Base-by-base conservation (phyloP, 495 filamentous ascomycete species). In the Cairneyella variabilis region DNA sequence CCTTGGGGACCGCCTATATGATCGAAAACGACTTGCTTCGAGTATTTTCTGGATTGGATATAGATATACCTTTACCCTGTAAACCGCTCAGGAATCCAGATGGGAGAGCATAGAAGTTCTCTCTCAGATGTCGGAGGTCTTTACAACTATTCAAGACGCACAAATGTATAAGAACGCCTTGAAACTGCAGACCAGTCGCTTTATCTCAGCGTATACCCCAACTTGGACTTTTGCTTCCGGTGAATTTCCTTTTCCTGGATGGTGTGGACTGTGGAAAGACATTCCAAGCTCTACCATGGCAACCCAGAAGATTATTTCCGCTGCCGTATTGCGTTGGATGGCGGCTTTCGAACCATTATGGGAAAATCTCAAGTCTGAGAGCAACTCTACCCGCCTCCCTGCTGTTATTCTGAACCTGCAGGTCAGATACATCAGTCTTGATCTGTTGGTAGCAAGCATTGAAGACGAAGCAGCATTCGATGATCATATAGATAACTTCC, bases 31-130 rank as follows among this genome's bases (percentile, higher is more conserved):
- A 38, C 12, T n/a, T 38, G 12, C 36, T 38, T n/a, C 36, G 75
- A 78, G 53, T 70, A 76, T 43, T 73, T 76, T 51, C 70, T 76
- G 38, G 68, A 72, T 30, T 71, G 74, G n/a, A 77, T 78, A 66
- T 78, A 76, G 51, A 76, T 71, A 12, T 64, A 72, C 14, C 64
- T 76, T 9, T n/a, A 16, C 20, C 6, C 36, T 17, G 4, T 5
- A 38, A 5, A 14, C 36, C 5, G 20, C 36, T 6, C n/a, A 38
- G 5, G 36, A 16, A 38, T 38, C 20, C 36, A 17, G 20, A 38
- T n/a, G n/a, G 3, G 36, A 38, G 20, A 17, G 36, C 14, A 38
- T 16, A n/a, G 12, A 38, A 14, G 20, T 12, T n/a, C 12, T 38
- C 6, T 9, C 36, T 38, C 7, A 4, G 36, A 38, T 38, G 36